Conservation (phyloP, 148 eudicot species). For the Vaccinium myrtillus region DNA sequence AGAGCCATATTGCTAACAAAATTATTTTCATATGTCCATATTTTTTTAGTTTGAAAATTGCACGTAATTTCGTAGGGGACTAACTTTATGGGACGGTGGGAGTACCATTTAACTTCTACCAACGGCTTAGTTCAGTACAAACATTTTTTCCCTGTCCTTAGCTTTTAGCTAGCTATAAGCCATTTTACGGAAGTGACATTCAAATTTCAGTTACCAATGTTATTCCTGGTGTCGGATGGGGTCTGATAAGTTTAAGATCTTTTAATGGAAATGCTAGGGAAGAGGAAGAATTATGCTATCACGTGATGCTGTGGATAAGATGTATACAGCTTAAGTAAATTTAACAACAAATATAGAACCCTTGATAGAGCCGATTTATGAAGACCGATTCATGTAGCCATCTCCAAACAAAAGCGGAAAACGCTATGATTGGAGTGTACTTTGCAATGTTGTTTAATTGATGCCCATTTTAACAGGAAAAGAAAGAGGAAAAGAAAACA, state of each 20-base stretch:
- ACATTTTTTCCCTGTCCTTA: not conserved
- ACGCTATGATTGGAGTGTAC: not conserved
- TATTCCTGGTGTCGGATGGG: not conserved
- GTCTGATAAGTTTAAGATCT: not conserved
- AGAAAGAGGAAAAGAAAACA: not conserved
- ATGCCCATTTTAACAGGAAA: not conserved
- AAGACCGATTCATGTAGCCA: not conserved
- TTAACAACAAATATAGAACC: not conserved
- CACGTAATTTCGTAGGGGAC: too few species aligned
- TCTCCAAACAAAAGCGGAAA: not conserved
- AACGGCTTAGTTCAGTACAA: not conserved
- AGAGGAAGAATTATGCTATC: not conserved
- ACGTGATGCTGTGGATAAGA: not conserved
- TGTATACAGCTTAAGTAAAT: not conserved
- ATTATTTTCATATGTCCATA: too few species aligned
- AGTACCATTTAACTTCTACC: not conserved
- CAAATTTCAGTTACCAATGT: not conserved
- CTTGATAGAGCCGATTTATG: not conserved
- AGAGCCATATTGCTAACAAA: too few species aligned
- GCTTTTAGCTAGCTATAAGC: not conserved
- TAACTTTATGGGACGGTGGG: too few species aligned
- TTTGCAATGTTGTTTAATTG: conserved; percentile 1
- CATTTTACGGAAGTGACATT: not conserved
- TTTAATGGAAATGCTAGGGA: not conserved
- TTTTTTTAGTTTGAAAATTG: too few species aligned